phyloP scores from a whole-genome alignment of 495 filamentous ascomycete species.

The Neurospora tetrasperma region DNA sequence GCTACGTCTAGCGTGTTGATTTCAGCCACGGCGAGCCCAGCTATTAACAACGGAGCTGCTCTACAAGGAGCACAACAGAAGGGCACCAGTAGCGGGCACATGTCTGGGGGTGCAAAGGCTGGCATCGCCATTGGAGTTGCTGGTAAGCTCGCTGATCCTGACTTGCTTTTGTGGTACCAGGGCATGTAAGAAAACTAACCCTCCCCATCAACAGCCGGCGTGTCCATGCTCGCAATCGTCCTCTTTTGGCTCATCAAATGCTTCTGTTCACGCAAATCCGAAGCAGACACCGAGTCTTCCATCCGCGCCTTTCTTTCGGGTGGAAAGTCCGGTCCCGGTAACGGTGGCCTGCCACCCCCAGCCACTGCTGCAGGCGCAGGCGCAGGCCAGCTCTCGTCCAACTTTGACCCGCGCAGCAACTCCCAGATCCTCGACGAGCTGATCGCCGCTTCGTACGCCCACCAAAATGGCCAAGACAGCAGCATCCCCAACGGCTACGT shows the following conservation, averaged over 20 bases:
- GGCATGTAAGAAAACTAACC: not conserved
- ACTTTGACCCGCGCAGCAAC: conserved; percentile 4
- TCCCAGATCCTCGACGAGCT: conserved; percentile 25
- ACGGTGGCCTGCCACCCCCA: not conserved
- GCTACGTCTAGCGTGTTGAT: not conserved
- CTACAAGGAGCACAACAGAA: not conserved
- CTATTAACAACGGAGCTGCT: not conserved
- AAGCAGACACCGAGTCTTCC: not conserved
- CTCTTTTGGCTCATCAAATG: conserved; percentile 6
- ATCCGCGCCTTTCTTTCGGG: not conserved
- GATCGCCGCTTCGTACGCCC: conserved; percentile 22
- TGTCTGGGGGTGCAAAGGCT: conserved; percentile 8
- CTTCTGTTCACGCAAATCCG: not conserved
- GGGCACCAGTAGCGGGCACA: not conserved
- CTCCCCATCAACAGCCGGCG: not conserved
- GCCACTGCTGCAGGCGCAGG: not conserved
- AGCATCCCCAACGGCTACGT: not conserved
- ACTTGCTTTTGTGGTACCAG: not conserved
- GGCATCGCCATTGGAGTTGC: conserved; percentile 12
- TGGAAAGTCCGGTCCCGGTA: not conserved
- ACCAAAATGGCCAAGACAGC: conserved; percentile 16
- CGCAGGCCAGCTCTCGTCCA: not conserved
- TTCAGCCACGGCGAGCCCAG: not conserved
- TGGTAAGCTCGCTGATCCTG: conserved; percentile 2
- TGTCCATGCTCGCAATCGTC: conserved; percentile 2